Evolutionary conservation across 2,329 filamentous ascomycete species (phyloP).

Genomic region (Alternaria postmessia): DNA sequence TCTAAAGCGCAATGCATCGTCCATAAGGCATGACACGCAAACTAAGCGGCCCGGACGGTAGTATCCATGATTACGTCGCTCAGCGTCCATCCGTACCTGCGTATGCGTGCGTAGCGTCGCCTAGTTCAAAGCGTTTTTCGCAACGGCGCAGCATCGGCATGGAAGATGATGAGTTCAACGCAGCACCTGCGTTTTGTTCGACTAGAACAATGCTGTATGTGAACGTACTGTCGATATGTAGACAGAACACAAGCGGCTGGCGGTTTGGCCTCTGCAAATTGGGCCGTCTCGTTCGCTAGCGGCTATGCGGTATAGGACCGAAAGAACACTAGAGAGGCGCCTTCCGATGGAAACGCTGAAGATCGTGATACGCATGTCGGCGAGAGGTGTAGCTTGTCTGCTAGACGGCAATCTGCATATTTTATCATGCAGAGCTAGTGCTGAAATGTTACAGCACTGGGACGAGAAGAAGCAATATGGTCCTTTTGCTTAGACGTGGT

Average conservation of each 20-base stretch:
- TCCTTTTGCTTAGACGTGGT: constrained; percentile 20
- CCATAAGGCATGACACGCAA: background rate
- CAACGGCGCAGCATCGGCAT: background rate
- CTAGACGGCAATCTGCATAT: background rate
- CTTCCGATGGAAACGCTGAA: background rate
- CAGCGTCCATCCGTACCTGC: background rate
- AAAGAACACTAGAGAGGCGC: background rate
- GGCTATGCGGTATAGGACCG: background rate
- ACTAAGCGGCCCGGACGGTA: background rate
- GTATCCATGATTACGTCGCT: background rate
- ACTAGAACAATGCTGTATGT: background rate
- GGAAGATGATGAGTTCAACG: background rate
- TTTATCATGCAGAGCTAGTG: background rate
- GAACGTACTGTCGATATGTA: background rate
- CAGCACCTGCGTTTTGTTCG: background rate
- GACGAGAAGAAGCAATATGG: background rate
- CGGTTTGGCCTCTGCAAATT: background rate
- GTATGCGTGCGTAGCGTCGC: background rate
- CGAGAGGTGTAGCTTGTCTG: background rate
- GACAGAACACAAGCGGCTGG: background rate
- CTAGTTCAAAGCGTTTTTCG: background rate
- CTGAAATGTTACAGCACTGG: background rate
- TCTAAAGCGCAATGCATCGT: background rate
- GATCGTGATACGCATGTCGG: background rate
- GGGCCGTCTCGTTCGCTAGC: background rate